Conservation (phyloP, 495 filamentous ascomycete genomes). For the Neohortaea acidophila region DNA sequence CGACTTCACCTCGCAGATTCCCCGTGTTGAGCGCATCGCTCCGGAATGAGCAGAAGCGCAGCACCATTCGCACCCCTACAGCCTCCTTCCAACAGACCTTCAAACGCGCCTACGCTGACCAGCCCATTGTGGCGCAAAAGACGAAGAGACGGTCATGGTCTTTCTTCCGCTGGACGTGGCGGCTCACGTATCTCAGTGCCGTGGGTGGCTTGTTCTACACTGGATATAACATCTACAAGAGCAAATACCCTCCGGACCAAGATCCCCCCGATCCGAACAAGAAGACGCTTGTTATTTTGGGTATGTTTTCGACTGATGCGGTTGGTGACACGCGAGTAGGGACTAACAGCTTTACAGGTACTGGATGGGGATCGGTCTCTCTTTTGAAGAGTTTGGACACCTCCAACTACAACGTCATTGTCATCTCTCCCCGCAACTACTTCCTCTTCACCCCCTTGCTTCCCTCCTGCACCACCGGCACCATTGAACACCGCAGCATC, state of each 20-base stretch:
- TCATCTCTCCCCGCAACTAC: constrained; percentile 94
- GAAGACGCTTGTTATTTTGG: constrained; percentile 94
- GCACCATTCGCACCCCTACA: not conserved
- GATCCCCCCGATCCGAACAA: constrained; percentile 65
- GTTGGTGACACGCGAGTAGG: not conserved
- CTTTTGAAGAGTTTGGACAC: constrained; percentile 97
- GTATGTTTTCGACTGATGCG: constrained; percentile 33
- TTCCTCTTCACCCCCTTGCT: constrained; percentile 98
- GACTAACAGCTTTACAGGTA: constrained; percentile 39
- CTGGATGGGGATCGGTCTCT: constrained; percentile 92
- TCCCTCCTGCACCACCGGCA: constrained; percentile 90
- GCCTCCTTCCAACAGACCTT: constrained; percentile 12
- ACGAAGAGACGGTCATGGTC: constrained; percentile 25
- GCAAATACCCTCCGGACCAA: constrained; percentile 71
- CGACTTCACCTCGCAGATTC: constrained; percentile 6
- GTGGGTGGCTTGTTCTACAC: constrained; percentile 53
- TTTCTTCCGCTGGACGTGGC: constrained; percentile 56
- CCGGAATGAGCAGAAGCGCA: not conserved
- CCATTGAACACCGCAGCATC: constrained; percentile 96
- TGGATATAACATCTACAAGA: constrained; percentile 65
- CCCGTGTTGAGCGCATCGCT: constrained; percentile 1
- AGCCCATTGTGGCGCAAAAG: constrained; percentile 12
- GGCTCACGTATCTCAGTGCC: constrained; percentile 54
- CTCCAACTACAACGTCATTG: constrained; percentile 92
- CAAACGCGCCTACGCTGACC: constrained; percentile 15